These are phyloP conservation scores for Thinopyrum elongatum DNA, from an alignment of 176 grass and related monocot genomes.

Conservation along the genomic window DNA sequence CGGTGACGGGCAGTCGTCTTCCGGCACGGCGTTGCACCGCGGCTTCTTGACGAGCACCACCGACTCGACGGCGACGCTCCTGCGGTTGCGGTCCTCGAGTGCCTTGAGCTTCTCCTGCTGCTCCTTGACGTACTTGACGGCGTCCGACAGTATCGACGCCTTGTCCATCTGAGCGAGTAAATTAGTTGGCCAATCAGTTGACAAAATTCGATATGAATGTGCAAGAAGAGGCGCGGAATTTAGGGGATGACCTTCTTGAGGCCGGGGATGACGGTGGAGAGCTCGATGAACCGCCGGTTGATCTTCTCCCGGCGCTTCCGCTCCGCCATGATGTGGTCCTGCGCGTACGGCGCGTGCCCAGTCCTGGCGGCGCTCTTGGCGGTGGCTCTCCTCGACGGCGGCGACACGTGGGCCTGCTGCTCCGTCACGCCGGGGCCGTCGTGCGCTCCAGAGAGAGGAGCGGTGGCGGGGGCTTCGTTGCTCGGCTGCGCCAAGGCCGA, in stretches of 20 bases:
- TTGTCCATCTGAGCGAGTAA: constrained; percentile 50
- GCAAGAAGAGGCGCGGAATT: background rate
- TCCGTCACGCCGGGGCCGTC: background rate
- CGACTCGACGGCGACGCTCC: constrained; percentile 9
- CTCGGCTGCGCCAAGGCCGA: constrained; percentile 23
- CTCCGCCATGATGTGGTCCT: constrained; percentile 73
- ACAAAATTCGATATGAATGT: background rate
- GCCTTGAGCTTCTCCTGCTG: constrained; percentile 55
- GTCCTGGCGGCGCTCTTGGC: background rate
- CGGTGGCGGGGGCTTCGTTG: constrained; percentile 4
- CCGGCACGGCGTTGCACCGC: background rate
- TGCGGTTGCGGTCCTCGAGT: constrained; percentile 14
- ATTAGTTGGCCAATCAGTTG: background rate
- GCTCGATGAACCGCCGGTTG: constrained; percentile 70
- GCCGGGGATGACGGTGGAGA: constrained; percentile 64
- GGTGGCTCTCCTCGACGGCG: background rate
- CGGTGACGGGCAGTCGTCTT: background rate
- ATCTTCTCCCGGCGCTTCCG: constrained; percentile 75
- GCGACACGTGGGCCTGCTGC: background rate
- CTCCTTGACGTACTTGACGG: constrained; percentile 66
- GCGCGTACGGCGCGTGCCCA: constrained; percentile 10
- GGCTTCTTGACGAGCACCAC: constrained; percentile 22
- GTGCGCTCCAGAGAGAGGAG: background rate
- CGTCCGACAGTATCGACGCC: constrained; percentile 70
- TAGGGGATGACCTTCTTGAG: constrained; percentile 60